Conservation (phyloP, 192 early-diverging fungal species). For the Jimgerdemannia lactiflua region DNA sequence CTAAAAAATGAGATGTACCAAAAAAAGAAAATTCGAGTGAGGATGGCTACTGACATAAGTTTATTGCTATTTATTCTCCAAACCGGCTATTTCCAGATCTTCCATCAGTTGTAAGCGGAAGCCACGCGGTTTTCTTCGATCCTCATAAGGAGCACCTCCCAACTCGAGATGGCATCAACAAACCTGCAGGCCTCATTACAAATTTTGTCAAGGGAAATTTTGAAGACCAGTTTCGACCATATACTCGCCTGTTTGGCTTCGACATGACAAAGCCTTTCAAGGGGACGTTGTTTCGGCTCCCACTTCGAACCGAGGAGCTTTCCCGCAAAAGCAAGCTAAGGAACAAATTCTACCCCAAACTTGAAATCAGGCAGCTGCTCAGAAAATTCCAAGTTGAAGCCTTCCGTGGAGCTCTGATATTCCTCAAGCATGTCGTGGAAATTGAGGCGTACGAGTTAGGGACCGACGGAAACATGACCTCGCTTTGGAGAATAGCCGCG, state of each 20-base stretch:
- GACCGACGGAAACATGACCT: neutral
- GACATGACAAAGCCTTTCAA: conserved; percentile 21
- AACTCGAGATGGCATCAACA: neutral
- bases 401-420: conserved; percentile 2
- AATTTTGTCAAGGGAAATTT: too few relatives aligned
- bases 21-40: too few relatives aligned
- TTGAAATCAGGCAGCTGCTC: neutral
- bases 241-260: conserved; percentile 9
- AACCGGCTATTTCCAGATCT: conserved; percentile 17
- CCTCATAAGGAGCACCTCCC: conserved; percentile 11
- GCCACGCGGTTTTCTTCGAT: conserved; percentile 28
- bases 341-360: neutral
- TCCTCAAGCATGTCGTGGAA: neutral
- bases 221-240: too few relatives aligned
- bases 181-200: neutral
- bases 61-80: conserved; percentile 21
- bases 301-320: conserved; percentile 4
- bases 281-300: conserved; percentile 26
- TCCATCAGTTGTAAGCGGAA: conserved; percentile 24
- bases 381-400: neutral
- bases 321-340: neutral
- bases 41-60: neutral
- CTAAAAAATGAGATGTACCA: too few relatives aligned
- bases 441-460: conserved; percentile 1
- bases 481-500: neutral